Evolutionary conservation across 768 basidiomycete species (phyloP).

Genomic region (Hericium coralloides): DNA sequence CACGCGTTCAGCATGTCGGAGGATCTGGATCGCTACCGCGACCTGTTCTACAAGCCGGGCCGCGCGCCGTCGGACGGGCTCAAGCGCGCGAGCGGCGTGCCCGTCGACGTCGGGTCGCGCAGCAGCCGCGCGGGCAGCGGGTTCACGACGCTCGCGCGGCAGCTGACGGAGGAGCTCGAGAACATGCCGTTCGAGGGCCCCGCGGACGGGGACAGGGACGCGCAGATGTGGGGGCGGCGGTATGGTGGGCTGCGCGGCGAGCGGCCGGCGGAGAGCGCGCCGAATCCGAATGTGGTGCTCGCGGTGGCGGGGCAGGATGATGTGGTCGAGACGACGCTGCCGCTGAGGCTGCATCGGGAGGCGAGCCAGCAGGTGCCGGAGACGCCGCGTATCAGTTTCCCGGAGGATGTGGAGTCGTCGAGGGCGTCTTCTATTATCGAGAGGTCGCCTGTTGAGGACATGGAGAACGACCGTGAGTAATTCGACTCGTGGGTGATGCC

Average conservation of each 20-base stretch:
- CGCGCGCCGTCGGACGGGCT: constrained; percentile 12
- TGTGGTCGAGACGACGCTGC: constrained; percentile 14
- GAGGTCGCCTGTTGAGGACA: constrained; percentile 17
- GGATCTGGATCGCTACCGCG: constrained; percentile 66
- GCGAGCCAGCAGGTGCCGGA: constrained; percentile 8
- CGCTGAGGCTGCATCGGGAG: constrained; percentile 20
- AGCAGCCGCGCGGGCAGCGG: constrained; percentile 27
- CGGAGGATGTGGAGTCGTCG: constrained; percentile 29
- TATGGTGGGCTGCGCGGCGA: constrained; percentile 16
- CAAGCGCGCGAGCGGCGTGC: constrained; percentile 14
- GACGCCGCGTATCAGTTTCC: constrained; percentile 19
- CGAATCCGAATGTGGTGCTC: constrained; percentile 14
- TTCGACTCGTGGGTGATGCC: neutral
- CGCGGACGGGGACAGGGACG: neutral
- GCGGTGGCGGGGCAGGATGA: constrained; percentile 11
- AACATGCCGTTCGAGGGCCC: constrained; percentile 13
- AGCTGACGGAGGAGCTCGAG: constrained; percentile 29
- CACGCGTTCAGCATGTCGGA: constrained; percentile 50
- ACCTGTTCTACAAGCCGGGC: constrained; percentile 48
- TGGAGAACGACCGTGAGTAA: constrained; percentile 32
- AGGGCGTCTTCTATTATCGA: constrained; percentile 25
- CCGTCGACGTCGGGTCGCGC: constrained; percentile 20
- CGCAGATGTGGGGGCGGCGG: constrained; percentile 16
- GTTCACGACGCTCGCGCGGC: constrained; percentile 30
- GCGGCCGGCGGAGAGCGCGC: neutral